A percentile compares a stretch with the other conserved stretches of the same genome.
Conservation (phyloP, 2,329 filamentous ascomycete genomes). For the Aspergillus ustus region DNA sequence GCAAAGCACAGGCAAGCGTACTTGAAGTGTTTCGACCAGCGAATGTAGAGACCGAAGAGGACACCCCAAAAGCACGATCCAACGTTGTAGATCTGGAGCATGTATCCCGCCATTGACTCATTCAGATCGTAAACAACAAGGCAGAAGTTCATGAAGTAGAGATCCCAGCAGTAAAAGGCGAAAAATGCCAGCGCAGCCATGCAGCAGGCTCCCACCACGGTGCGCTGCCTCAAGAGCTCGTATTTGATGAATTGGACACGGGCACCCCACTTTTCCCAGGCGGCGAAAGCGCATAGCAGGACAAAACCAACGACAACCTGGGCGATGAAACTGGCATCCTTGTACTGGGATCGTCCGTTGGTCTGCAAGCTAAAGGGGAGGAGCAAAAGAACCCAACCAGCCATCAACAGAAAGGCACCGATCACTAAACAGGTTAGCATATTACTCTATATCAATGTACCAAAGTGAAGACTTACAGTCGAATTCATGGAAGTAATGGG, state of each 20-base stretch:
- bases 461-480: constrained; percentile 59
- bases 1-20: constrained; percentile 56
- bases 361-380: constrained; percentile 65
- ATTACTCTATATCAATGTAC: constrained; percentile 28
- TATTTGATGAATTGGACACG: constrained; percentile 60
- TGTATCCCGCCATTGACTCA: constrained; percentile 51
- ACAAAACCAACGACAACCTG: constrained; percentile 60
- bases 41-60: constrained; percentile 56
- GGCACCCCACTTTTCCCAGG: constrained; percentile 61
- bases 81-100: constrained; percentile 58
- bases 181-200: constrained; percentile 56
- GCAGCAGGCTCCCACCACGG: constrained; percentile 57
- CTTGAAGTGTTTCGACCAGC: constrained; percentile 58
- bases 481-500: constrained; percentile 64
- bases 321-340: constrained; percentile 53
- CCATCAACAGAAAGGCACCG: constrained; percentile 64
- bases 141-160: constrained; percentile 60
- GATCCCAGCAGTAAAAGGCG: constrained; percentile 59
- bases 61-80: constrained; percentile 58
- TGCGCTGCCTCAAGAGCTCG: constrained; percentile 54
- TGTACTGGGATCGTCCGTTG: constrained; percentile 47
- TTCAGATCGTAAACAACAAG: constrained; percentile 57
- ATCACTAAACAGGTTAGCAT: constrained; percentile 44
- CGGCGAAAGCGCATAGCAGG: constrained; percentile 55
- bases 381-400: constrained; percentile 66